Base-by-base conservation (phyloP, 1,284 basidiomycete genomes). In the Xanthoconium separans region DNA sequence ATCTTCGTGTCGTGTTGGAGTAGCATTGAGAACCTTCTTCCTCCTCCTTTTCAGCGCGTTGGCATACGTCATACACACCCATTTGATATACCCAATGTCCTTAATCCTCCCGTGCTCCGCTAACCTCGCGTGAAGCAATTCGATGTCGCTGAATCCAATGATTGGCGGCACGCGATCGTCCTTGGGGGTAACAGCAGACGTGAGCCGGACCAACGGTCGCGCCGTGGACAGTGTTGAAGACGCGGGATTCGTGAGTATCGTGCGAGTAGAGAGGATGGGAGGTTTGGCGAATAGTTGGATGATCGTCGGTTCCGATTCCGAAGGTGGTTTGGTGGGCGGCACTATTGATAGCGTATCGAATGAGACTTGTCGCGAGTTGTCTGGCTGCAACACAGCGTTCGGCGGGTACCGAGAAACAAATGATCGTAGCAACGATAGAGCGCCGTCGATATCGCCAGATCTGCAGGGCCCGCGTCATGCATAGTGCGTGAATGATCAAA, bases 161-260 rank as follows among this genome's bases (percentile, higher is more conserved):
- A 89, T 62, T 0, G 89, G 88, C 5, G 89, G 85, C 2, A 90
- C 84, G 15, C 74, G 66, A 58, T 89, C 86, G 60, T 90, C 89
- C 2, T 80, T 79, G 2, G 86, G 72, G 33, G 83, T 81, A 7
- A 72, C 63, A 1, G 66, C 65, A 9, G 80, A 76, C 13, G 61
- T 80, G 57, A 87, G 72, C 16, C 87, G 81, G n/a, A 90, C 84
- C 34, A 90, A 68, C 2, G 88, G 87, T 13, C 81, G 77, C 2
- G 73, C 63, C 0, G 71, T 79, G 4, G 70, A 66, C 2, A 54
- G 22, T 15, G 44, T 4, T 12, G 40, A 39, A 10, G 61, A 27
- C 1, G 22, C 29, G 0, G 69, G 18, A 45, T 69, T 71, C 43
- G 42, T 48, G 10, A 90, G 78, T 1, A 72, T 61, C 0, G 80